A percentile compares a stretch with the other conserved stretches of the same genome.
Conservation (phyloP, 768 basidiomycete species). For the Clitopilus hobsonii region DNA sequence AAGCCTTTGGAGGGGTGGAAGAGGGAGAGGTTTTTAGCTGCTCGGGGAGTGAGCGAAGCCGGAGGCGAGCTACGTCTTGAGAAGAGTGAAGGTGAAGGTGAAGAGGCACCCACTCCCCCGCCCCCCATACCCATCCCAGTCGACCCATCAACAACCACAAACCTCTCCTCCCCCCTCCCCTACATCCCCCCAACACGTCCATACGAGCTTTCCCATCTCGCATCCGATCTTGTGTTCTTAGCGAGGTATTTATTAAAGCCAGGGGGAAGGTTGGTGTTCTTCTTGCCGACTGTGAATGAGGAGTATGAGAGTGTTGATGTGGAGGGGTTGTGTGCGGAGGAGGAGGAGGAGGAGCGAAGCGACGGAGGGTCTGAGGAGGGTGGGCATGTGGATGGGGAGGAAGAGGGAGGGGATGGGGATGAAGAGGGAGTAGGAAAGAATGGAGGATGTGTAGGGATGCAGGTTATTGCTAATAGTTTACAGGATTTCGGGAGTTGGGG, state of each 20-base stretch:
- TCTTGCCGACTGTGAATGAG: conserved; percentile 88
- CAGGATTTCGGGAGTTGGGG: conserved; percentile 97
- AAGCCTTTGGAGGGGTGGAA: conserved; percentile 36
- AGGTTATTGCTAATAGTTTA: conserved; percentile 79
- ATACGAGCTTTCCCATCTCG: conserved; percentile 86
- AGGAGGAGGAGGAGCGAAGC: too few species aligned
- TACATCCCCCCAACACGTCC: conserved; percentile 90
- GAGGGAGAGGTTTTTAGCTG: conserved; percentile 29
- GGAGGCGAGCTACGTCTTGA: too few species aligned
- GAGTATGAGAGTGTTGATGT: conserved; percentile 89
- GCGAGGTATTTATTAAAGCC: conserved; percentile 84
- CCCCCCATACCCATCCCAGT: too few species aligned
- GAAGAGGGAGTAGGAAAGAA: conserved; percentile 19
- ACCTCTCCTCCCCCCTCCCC: conserved; percentile 44
- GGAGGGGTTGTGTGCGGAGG: conserved; percentile 60
- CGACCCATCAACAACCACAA: conserved; percentile 23
- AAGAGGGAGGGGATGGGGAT: conserved; percentile 81
- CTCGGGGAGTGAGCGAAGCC: too few species aligned
- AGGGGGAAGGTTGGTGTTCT: conserved; percentile 88
- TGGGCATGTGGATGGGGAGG: conserved; percentile 87
- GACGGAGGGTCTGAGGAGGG: too few species aligned
- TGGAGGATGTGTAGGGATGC: conserved; percentile 71
- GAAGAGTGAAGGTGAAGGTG: too few species aligned
- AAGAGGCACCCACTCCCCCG: too few species aligned
- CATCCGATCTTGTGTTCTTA: conserved; percentile 73